A percentile compares a stretch with the other conserved stretches of the same genome.
phyloP scores from a whole-genome alignment of 371 early-diverging fungal genomes.

The Parasitella parasitica region DNA sequence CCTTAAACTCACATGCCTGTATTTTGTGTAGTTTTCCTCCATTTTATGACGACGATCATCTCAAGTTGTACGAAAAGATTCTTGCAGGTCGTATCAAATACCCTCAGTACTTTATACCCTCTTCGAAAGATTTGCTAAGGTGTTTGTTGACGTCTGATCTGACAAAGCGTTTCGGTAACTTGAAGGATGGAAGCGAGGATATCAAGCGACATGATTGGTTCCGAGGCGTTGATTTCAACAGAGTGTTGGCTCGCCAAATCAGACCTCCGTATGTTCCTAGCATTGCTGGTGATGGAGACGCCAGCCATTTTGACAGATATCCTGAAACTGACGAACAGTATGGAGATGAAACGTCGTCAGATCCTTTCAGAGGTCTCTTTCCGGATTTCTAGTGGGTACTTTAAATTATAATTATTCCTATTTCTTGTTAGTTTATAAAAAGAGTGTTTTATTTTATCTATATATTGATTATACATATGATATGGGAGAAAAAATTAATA shows the following conservation, averaged over 20 bases:
- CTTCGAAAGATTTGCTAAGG: conserved; percentile 90
- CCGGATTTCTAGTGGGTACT: conserved; percentile 18
- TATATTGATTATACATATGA: too few species aligned
- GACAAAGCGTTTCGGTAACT: conserved; percentile 89
- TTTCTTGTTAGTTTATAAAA: background rate
- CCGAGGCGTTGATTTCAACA: conserved; percentile 90
- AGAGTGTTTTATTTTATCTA: background rate
- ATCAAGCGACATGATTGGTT: conserved; percentile 97
- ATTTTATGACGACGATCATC: conserved; percentile 96
- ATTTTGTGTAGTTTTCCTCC: conserved; percentile 52
- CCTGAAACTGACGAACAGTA: conserved; percentile 79
- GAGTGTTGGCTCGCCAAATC: conserved; percentile 72
- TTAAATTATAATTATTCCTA: background rate
- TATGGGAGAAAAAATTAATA: background rate
- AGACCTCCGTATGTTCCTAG: conserved; percentile 91
- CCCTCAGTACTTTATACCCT: conserved; percentile 90
- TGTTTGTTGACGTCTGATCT: conserved; percentile 85
- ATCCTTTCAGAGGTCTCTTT: conserved; percentile 21
- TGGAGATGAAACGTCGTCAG: conserved; percentile 32
- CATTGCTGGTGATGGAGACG: conserved; percentile 86
- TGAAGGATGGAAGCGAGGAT: conserved; percentile 86
- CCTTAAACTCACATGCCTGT: background rate
- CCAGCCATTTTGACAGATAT: conserved; percentile 94
- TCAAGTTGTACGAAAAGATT: conserved; percentile 94
- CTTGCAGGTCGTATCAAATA: conserved; percentile 83